Evolutionary conservation across 805 yeast species (phyloP), one percentile per base, ranked within the genome.

Genomic region (Cyberlindnera mrakii): DNA sequence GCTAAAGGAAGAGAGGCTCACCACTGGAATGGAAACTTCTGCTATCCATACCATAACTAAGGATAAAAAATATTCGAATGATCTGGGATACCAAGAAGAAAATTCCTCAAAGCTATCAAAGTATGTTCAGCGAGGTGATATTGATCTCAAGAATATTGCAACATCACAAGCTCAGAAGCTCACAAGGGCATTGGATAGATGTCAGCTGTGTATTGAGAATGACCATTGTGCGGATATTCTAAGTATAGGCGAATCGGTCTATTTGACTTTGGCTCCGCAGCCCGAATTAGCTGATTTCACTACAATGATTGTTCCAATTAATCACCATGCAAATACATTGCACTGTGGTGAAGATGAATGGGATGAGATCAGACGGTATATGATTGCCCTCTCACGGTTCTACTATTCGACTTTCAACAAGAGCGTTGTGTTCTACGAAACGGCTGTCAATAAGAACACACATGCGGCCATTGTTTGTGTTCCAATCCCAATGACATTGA

Each of bases 401-500:
- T 74, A 74, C 56, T 63, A 60, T 37, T 35, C 55, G 4, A 60
- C 44, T 29, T 32, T 48, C 48, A 60, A 51, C 36, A 63, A 54
- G 43, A 64, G 66, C 6, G 71, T 70, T 3, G 40, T 74, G 8
- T 75, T 74, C 45, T 74, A 72, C 51, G 80, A 74, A 51, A 64
- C 60, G 27, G 68, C 75, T 1, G 57, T 64, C 3, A 42, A 53
- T 13, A 47, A 50, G 7, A 42, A 51, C 11, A 48, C 53, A 5
- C 80, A 74, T 49, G 70, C 73, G 15, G 52, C 62, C 3, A 70
- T 74, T 10, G 55, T 58, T 34, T 74, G 73, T 1, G 59, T 74
- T 3, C 78, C 80, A 0, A 45, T 74, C 1, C 70, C 76, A 3
- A 39, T 52, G 29, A 48, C 60, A 3, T 41, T 65, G 18, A 30